Evolutionary conservation across 371 early-diverging fungal species (phyloP), one percentile per base, ranked within the genome.

Genomic region (Syncephalastrum sp.): DNA sequence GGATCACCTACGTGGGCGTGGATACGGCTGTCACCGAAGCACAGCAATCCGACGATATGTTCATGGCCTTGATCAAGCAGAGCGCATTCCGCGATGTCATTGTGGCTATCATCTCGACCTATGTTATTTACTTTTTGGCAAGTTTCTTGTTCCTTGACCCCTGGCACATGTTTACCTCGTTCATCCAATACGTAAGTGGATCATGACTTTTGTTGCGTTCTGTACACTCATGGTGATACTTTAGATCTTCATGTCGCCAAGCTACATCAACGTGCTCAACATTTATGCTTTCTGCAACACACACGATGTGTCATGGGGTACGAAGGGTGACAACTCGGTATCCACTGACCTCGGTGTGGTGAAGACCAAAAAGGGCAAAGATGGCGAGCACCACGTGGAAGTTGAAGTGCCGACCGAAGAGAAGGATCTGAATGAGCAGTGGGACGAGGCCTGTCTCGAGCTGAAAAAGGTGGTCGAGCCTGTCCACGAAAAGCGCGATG

Each of bases 291-390:
- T 85, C 70, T 86, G 86, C 68, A 88, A 88, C 63, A 84, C 81
- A 0, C 85, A 83, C 65, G 88, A 88, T 65, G 84, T 88, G 29
- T 82, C 91, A 3, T 96, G 96, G 96, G 96, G 96, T 45, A 96
- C 96, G 27, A 95, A 95, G 79, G 95, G 95, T 63, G 94, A 89
- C 64, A 88, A 82, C 52, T 65, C 61, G 33, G 74, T 80, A 6
- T 68, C 74, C n/a, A 80, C 75, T 27, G 82, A 84, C 66, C 74
- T 88, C 42, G 89, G 89, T 56, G 80, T 81, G 4, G 88, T 84
- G 62, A 84, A 82, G 69, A 65, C 78, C 50, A 77, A 67, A 51
- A 75, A 82, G 53, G 75, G 81, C 61, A 73, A 70, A 42, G 74
- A 70, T 41, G 82, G 75, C 29, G 70, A 68, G 14, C 65, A 61